These are phyloP conservation scores for Cryptococcus sp. DNA, from an alignment of 1,284 basidiomycete species.

Conservation along the genomic window DNA sequence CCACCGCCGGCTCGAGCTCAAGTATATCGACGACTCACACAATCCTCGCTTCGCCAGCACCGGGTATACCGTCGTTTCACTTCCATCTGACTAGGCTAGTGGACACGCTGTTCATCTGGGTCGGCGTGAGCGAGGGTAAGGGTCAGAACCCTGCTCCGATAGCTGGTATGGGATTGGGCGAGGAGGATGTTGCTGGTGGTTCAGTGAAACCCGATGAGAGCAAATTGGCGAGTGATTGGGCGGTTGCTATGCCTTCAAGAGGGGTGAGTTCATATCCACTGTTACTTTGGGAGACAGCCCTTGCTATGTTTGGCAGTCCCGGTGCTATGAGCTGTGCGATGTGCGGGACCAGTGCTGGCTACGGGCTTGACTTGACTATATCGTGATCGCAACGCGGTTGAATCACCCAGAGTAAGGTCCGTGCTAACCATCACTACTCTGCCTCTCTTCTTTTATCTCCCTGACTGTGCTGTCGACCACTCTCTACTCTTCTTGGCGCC, in stretches of 20 bases:
- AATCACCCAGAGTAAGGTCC: neutral
- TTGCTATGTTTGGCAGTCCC: too few relatives aligned
- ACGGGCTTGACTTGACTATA: too few relatives aligned
- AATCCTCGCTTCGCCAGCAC: constrained; percentile 35
- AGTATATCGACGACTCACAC: constrained; percentile 37
- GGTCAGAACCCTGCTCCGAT: neutral
- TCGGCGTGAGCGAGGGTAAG: constrained; percentile 60
- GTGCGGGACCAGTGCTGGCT: too few relatives aligned
- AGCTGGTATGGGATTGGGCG: constrained; percentile 1
- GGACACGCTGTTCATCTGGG: constrained; percentile 79
- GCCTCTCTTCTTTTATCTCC: constrained; percentile 30
- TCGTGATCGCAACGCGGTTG: too few relatives aligned
- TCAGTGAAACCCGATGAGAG: constrained; percentile 55
- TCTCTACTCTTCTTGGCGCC: too few relatives aligned
- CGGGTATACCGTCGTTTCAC: constrained; percentile 61
- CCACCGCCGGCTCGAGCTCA: neutral
- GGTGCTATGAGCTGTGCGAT: too few relatives aligned
- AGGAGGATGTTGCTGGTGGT: constrained; percentile 3
- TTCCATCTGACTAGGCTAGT: constrained; percentile 69
- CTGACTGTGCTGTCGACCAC: neutral
- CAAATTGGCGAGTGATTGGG: constrained; percentile 72
- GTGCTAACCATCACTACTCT: neutral
- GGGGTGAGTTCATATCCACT: constrained; percentile 48
- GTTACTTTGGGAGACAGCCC: too few relatives aligned
- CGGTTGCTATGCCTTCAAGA: constrained; percentile 72